Evolutionary conservation across 2,329 filamentous ascomycete species (phyloP).

Genomic region (Claviceps spartinae): DNA sequence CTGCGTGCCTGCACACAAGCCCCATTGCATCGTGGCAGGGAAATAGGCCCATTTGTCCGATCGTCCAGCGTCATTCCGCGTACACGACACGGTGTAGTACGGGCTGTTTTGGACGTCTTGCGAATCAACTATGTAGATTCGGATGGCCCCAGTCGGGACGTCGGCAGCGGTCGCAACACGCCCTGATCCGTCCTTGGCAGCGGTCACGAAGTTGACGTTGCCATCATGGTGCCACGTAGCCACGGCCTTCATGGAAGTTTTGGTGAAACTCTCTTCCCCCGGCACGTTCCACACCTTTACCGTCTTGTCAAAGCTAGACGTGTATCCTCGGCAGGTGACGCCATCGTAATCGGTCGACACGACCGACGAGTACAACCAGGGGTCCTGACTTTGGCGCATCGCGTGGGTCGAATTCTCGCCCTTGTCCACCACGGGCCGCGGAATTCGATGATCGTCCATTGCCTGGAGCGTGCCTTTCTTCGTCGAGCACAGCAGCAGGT

Average conservation of each 20-base stretch:
- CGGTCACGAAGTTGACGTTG: constrained; percentile 49
- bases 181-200: constrained; percentile 32
- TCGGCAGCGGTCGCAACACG: constrained; percentile 48
- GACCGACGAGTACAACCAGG: constrained; percentile 51
- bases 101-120: constrained; percentile 22
- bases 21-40: constrained; percentile 52
- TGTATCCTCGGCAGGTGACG: constrained; percentile 34
- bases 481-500: constrained; percentile 42
- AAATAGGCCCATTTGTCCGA: constrained; percentile 46
- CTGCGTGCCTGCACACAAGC: constrained; percentile 26
- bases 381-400: constrained; percentile 45
- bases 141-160: constrained; percentile 37
- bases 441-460: constrained; percentile 43
- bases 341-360: constrained; percentile 45
- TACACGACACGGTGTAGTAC: constrained; percentile 29
- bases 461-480: constrained; percentile 30
- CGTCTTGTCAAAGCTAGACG: constrained; percentile 47
- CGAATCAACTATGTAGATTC: constrained; percentile 37
- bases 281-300: constrained; percentile 45
- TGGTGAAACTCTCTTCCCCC: constrained; percentile 8
- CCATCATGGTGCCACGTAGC: constrained; percentile 42
- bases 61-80: constrained; percentile 19
- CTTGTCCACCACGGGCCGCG: constrained; percentile 36
- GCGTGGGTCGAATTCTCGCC: constrained; percentile 41
- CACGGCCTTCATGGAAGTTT: constrained; percentile 26